Evolutionary conservation across 2,329 filamentous ascomycete genomes (phyloP), one percentile per base, ranked within the genome.

Genomic region (Fusarium coicis): DNA sequence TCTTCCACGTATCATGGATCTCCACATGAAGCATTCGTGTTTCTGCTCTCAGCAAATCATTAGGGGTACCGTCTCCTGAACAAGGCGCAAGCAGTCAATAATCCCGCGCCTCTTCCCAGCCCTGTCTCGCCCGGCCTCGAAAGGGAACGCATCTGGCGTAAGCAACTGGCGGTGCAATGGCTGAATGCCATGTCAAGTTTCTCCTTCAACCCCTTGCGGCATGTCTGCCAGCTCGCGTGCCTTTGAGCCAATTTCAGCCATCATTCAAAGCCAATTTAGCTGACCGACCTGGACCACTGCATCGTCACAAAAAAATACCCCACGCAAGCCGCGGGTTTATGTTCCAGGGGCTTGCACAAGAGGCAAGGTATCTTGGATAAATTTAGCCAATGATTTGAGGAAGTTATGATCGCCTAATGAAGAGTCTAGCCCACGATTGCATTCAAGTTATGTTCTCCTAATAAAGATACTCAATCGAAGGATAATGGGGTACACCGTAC

Each of bases 181-280:
- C 56, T 53, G 39, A 26, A 52, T 62, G 56, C 43, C 53, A 54
- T 62, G 63, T 59, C 66, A 49, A 56, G 32, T 42, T 70, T 50
- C 42, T 52, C 34, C 39, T 66, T 46, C 42, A 42, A 44, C 52
- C 44, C 52, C 40, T 58, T 30, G 14, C 39, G 37, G n/a, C 67
- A 52, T 56, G 36, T 64, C 47, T 43, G 54, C 46, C 32, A 52
- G 66, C 70, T 73, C 71, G 71, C 68, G 71, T 74, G 71, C 68
- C 63, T 49, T 53, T 61, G 46, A 68, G 44, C 71, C 71, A 71
- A 72, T 68, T 74, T 71, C 58, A 65, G 71, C 44, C 66, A 43
- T 37, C 50, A 58, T 55, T 42, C 50, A 46, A 62, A 55, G 42
- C 54, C 55, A 72, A 72, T 65, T 72, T 57, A 53, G 52, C 63